These are phyloP conservation scores for Trichosporon inkin DNA, from an alignment of 1,284 basidiomycete species.

Conservation along the genomic window DNA sequence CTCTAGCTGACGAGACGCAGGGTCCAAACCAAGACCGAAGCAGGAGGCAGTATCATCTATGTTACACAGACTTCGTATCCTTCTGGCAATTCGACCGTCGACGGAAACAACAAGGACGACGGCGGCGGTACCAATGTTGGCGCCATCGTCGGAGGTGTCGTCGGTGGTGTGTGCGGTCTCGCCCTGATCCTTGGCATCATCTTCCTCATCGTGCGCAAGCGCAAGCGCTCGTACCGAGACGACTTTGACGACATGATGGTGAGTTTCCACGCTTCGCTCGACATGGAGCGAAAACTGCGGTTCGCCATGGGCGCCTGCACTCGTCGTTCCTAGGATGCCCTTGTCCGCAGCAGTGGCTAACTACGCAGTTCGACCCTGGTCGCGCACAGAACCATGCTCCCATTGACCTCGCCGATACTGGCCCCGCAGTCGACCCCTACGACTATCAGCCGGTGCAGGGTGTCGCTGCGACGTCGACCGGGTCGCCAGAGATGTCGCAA, in stretches of 20 bases:
- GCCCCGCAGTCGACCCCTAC: conserved; percentile 43
- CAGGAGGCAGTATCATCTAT: background rate
- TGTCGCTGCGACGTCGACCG: conserved; percentile 29
- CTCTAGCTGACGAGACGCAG: background rate
- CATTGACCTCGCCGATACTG: conserved; percentile 42
- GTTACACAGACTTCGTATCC: background rate
- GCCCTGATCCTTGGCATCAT: conserved; percentile 35
- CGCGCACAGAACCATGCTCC: conserved; percentile 39
- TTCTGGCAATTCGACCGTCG: background rate
- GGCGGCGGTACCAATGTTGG: conserved; percentile 33
- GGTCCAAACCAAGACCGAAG: background rate
- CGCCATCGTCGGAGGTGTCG: conserved; percentile 48
- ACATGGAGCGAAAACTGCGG: background rate
- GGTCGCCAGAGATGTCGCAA: conserved; percentile 37
- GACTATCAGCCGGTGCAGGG: conserved; percentile 29
- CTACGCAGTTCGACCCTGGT: conserved; percentile 42
- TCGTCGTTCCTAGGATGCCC: background rate
- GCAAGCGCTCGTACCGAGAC: conserved; percentile 38
- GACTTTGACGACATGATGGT: conserved; percentile 52
- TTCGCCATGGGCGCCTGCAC: background rate
- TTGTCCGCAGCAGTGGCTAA: background rate
- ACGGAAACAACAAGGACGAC: background rate
- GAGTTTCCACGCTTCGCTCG: conserved; percentile 12
- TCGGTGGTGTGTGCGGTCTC: conserved; percentile 48
- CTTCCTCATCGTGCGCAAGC: conserved; percentile 38